Base-by-base conservation (phyloP, 1,284 basidiomycete species). In the Cutaneotrichosporon cavernicola region DNA sequence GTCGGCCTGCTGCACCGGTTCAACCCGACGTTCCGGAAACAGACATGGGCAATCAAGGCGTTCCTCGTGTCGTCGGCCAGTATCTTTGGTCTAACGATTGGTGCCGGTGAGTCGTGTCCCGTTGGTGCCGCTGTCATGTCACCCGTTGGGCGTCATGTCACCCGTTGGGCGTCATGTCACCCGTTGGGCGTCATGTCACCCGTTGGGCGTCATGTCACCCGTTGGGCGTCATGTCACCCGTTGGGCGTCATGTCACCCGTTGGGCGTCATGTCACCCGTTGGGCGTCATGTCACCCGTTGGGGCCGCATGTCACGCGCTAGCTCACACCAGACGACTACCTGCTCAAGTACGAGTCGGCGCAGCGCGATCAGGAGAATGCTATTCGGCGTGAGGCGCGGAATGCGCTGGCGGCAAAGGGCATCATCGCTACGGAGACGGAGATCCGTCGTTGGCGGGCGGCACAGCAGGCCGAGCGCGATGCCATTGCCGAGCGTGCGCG, bases 351-450 rank as follows among this genome's bases (percentile, higher is more conserved):
- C 73, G 90, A 93, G 80, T 82, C 83, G 43, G 79, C 83, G 57
- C 83, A 88, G 69, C 86, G 91, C 31, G 78, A 82, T 64, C 83
- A 85, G 60, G 90, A 93, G 75, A 87, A 88, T 69, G 80, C 83
- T 9, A 80, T 92, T 47, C 86, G 91, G 36, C 84, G 86, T 58
- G 84, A 90, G 74, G 91, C 91, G 14, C 84, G 89, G 36, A 81
- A 88, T 49, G 90, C 90, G 60, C 84, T 94, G 61, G 87, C 88
- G 14, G 84, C 85, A 46, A 84, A 85, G 66, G 66, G 66, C 21
- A 83, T 90, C 56, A 85, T 93, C 64, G 86, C 88, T 5, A 92
- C 90, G 9, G 91, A 94, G 78, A 86, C 87, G 11, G 90, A 90
- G 72, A 92, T 93, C 55, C 83, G 86, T 47, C 87, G 86, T 74